Conservation (phyloP, 495 filamentous ascomycete genomes). For the Geopyxis carbonaria region DNA sequence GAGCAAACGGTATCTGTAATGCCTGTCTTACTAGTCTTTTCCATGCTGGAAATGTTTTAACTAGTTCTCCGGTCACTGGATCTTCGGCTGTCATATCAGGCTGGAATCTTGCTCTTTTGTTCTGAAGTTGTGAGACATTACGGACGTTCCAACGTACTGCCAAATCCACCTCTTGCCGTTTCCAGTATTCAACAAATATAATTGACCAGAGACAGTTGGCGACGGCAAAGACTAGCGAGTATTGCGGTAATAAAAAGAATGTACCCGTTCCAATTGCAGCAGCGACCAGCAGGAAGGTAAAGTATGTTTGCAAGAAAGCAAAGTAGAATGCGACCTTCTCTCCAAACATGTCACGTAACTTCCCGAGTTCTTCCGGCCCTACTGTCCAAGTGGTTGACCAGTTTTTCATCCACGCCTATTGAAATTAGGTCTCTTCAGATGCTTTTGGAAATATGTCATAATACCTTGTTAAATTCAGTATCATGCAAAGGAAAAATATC, state of each 20-base stretch:
- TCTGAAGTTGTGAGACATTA: slow-evolving; percentile 67
- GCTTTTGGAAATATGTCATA: too few relatives aligned
- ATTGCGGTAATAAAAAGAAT: slow-evolving; percentile 70
- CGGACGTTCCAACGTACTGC: slow-evolving; percentile 85
- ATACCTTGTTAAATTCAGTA: slow-evolving; percentile 58
- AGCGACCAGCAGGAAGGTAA: slow-evolving; percentile 67
- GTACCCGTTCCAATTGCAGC: slow-evolving; percentile 65
- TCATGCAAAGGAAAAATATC: slow-evolving; percentile 83
- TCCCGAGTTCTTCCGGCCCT: slow-evolving; percentile 55
- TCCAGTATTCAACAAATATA: slow-evolving; percentile 92
- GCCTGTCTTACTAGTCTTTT: slow-evolving; percentile 66
- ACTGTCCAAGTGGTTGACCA: slow-evolving; percentile 75
- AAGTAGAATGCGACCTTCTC: slow-evolving; percentile 97
- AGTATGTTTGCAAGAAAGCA: slow-evolving; percentile 86
- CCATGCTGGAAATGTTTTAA: slow-evolving; percentile 57
- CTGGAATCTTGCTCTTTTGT: slow-evolving; percentile 56
- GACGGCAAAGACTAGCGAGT: slow-evolving; percentile 66
- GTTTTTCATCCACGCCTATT: slow-evolving; percentile 70
- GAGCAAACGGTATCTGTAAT: slow-evolving; percentile 75
- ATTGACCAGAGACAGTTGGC: slow-evolving; percentile 76
- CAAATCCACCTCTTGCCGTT: slow-evolving; percentile 78
- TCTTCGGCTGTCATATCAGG: slow-evolving; percentile 61
- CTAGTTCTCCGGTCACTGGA: slow-evolving; percentile 66
- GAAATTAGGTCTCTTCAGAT: slow-evolving; percentile 75
- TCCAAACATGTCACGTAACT: slow-evolving; percentile 76